These are phyloP conservation scores for Botrytis galanthina DNA, from an alignment of 2,329 filamentous ascomycete genomes.

Conservation along the genomic window DNA sequence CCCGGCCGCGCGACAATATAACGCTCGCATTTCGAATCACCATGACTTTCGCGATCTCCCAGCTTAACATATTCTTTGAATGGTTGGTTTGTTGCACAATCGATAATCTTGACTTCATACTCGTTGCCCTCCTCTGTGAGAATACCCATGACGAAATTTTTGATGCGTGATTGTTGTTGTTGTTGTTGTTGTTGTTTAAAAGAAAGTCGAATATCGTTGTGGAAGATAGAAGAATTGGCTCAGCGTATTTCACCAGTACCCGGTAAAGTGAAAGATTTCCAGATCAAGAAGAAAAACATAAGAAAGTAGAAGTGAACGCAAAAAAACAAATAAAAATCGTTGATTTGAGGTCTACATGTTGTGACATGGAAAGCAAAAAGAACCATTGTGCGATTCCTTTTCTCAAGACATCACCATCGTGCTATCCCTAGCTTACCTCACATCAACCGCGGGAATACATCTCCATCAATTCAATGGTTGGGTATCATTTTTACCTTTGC, in stretches of 20 bases:
- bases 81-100: background rate
- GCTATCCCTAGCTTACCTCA: too few relatives aligned
- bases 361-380: background rate
- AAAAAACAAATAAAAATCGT: background rate
- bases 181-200: background rate
- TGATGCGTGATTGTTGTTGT: too few relatives aligned
- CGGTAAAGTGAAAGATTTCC: background rate
- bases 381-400: background rate
- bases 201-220: background rate
- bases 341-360: background rate
- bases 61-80: conserved; percentile 20
- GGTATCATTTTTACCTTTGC: too few relatives aligned
- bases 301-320: background rate
- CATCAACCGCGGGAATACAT: too few relatives aligned
- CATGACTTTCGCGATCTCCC: background rate
- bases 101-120: background rate
- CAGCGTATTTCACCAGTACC: background rate
- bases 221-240: background rate
- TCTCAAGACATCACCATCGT: background rate
- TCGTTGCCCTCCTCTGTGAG: background rate
- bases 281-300: background rate
- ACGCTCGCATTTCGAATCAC: too few relatives aligned
- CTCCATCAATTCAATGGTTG: too few relatives aligned
- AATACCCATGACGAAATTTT: background rate
- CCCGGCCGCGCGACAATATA: too few relatives aligned